These are phyloP conservation scores for Pseudocercospora ulei DNA, from an alignment of 2,329 filamentous ascomycete species.

Conservation along the genomic window DNA sequence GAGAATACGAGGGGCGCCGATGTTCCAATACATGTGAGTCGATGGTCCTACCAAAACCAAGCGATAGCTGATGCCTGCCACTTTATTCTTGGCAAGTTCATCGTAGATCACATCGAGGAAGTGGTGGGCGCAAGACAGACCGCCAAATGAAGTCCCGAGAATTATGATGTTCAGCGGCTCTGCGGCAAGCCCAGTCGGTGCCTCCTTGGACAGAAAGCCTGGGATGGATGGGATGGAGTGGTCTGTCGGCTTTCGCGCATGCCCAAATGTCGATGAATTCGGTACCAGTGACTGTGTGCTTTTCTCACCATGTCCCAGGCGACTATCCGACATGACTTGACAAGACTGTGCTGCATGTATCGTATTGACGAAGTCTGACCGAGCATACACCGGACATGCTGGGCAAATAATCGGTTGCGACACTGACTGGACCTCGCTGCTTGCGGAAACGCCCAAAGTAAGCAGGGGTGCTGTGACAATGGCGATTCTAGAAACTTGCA, in stretches of 20 bases:
- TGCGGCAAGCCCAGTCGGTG: slow-evolving; percentile 16
- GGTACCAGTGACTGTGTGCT: too few relatives aligned
- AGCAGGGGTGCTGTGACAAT: too few relatives aligned
- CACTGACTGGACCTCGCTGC: too few relatives aligned
- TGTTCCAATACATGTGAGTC: slow-evolving; percentile 36
- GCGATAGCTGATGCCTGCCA: slow-evolving; percentile 22
- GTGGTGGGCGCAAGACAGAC: slow-evolving; percentile 34
- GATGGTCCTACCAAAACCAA: slow-evolving; percentile 34
- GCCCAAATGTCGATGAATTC: background rate
- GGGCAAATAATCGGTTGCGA: too few relatives aligned
- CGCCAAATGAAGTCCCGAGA: slow-evolving; percentile 36
- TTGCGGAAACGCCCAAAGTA: too few relatives aligned
- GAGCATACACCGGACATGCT: too few relatives aligned
- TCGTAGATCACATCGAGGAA: slow-evolving; percentile 33
- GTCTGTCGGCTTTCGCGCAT: slow-evolving; percentile 6
- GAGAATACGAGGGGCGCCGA: slow-evolving; percentile 34
- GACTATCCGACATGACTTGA: too few relatives aligned
- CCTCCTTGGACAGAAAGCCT: slow-evolving; percentile 4
- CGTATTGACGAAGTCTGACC: too few relatives aligned
- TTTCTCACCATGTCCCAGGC: too few relatives aligned
- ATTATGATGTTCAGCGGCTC: slow-evolving; percentile 35
- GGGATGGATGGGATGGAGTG: slow-evolving; percentile 1
- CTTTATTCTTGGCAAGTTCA: slow-evolving; percentile 25
- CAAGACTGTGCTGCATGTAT: too few relatives aligned
- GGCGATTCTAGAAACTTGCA: too few relatives aligned